These are phyloP conservation scores for Cyberlindnera euphorbiiphila DNA, from an alignment of 805 yeast species.

Conservation along the genomic window DNA sequence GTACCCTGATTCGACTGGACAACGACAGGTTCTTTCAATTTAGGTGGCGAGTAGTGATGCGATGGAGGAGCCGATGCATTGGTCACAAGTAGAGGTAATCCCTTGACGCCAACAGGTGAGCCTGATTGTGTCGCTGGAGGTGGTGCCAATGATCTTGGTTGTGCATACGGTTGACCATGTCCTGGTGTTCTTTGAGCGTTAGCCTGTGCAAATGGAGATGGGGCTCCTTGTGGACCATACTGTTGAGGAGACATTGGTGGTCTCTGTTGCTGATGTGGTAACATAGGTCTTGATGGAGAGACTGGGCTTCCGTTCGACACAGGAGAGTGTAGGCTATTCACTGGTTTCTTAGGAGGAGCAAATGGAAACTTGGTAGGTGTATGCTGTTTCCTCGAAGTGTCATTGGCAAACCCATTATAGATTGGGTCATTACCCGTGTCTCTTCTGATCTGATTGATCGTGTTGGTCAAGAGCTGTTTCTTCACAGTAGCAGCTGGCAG, in stretches of 20 bases:
- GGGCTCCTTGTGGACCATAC: conserved; percentile 5
- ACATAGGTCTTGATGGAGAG: conserved; percentile 9
- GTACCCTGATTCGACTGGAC: no score
- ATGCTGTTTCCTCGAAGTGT: conserved; percentile 3
- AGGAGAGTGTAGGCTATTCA: conserved; percentile 4
- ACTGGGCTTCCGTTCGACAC: neutral
- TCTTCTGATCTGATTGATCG: conserved; percentile 25
- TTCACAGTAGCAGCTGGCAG: conserved; percentile 23
- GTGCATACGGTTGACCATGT: conserved; percentile 4
- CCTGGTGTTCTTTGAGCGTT: conserved; percentile 2
- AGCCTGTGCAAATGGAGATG: conserved; percentile 4
- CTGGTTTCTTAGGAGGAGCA: conserved; percentile 6
- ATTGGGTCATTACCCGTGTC: conserved; percentile 11
- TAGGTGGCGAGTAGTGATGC: neutral
- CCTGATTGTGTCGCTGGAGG: conserved; percentile 2
- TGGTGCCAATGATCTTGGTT: neutral
- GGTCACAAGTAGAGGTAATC: no score
- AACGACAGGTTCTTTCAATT: conserved; percentile 2
- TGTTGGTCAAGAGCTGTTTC: conserved; percentile 23
- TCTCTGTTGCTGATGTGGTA: conserved; percentile 6
- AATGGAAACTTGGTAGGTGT: conserved; percentile 5
- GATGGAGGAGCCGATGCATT: no score
- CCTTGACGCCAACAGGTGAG: conserved; percentile 1
- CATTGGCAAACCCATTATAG: conserved; percentile 9
- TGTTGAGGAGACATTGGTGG: conserved; percentile 7